Percentiles rank a stretch among this genome's conserved stretches.
These are phyloP conservation scores for Aspergillus quadricinctus DNA, from an alignment of 2,329 filamentous ascomycete genomes.

Conservation along the genomic window DNA sequence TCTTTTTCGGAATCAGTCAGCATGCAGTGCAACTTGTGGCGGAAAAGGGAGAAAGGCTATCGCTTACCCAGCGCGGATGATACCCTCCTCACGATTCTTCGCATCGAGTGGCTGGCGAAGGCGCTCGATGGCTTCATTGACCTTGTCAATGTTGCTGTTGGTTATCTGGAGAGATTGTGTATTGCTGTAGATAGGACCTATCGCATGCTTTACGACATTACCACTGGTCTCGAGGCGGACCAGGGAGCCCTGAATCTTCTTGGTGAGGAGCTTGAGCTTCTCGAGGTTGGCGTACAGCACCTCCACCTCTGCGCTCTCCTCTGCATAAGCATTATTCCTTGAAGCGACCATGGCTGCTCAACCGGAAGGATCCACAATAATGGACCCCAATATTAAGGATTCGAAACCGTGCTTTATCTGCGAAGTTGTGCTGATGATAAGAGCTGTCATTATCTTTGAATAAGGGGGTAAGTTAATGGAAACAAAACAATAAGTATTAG, in stretches of 20 bases:
- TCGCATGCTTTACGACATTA: conserved; percentile 85
- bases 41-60: background rate
- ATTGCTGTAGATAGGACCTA: conserved; percentile 87
- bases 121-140: conserved; percentile 81
- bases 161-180: conserved; percentile 85
- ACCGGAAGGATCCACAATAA: conserved; percentile 13
- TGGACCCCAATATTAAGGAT: conserved; percentile 9
- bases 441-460: conserved; percentile 9
- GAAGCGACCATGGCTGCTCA: conserved; percentile 48
- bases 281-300: conserved; percentile 69
- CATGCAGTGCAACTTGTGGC: background rate
- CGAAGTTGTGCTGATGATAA: background rate
- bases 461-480: background rate
- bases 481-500: background rate
- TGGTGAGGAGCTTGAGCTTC: conserved; percentile 88
- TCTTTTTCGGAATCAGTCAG: conserved; percentile 30
- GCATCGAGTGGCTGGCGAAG: conserved; percentile 88
- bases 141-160: conserved; percentile 80
- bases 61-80: conserved; percentile 71
- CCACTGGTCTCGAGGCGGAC: conserved; percentile 80
- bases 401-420: conserved; percentile 1
- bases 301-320: conserved; percentile 65
- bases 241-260: conserved; percentile 89
- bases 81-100: conserved; percentile 84
- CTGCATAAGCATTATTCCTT: conserved; percentile 56